Evolutionary conservation across 1,284 basidiomycete genomes (phyloP), one percentile per base, ranked within the genome.

Genomic region (Microstroma glucosiphilum): DNA sequence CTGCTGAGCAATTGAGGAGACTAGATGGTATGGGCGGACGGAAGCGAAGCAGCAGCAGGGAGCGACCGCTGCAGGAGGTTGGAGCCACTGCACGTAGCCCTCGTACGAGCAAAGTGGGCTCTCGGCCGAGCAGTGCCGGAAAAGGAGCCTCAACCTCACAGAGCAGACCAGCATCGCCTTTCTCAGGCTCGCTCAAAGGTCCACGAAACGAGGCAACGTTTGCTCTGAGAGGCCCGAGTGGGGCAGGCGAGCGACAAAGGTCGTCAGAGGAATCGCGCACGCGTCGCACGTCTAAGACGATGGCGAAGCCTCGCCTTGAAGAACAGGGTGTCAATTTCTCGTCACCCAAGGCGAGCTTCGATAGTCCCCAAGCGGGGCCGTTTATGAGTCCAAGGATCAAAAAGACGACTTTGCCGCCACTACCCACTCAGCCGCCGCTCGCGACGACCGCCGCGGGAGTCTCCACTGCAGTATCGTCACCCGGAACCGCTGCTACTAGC

Each of bases 1-100:
- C 94, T 1, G 89, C 87, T 2, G 92, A 96, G 75, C 91, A 91
- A 3, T 83, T 98, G 57, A 86, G 93, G 60, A 96, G 96, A 80
- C 82, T 98, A 25, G 96, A 98, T 73, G 94, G 94, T 0, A 80
- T 97, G 13, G 86, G 87, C 2, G 86, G 17, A 25, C 6, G 51
- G 6, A 91, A 69, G 49, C 59, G 75, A 0, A 59, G 71, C 49
- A 58, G 59, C 21, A 73, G 69, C 41, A 62, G 69, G 12, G 70
- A 73, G 25, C 61, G 46, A 4, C 25, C 42, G 19, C 4, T 17
- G 8, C n/a, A 62, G 40, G 64, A 63, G 19, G n/a, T n/a, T n/a
- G n/a, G n/a, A n/a, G n/a, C n/a, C n/a, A 23, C 60, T n/a, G 19
- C 43, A 13, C 67, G 65, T 46, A 71, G 71, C 54, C 72, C 72